Base-by-base conservation (phyloP, 805 yeast genomes). In the Isabelozyma pseudorhagii region DNA sequence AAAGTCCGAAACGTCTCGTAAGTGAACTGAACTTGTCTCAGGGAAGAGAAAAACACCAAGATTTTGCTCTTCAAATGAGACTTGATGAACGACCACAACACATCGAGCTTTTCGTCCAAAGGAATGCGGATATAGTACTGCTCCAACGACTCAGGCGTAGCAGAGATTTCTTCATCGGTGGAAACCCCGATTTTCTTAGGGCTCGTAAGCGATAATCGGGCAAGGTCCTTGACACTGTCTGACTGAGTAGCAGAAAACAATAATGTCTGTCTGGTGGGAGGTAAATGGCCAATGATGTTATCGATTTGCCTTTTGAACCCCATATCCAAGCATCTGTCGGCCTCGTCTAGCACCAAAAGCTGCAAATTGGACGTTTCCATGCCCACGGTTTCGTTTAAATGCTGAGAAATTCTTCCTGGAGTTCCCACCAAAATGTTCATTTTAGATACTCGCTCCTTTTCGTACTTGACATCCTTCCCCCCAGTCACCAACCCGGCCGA, bases 401-500 rank as follows among this genome's bases (percentile, higher is more conserved):
- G 97, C 63, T 91, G 97, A 43, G 92, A 73, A 15, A 91, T 69
- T 64, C 97, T 77, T 3, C 97, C 97, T 0, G 97, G 97, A 0
- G 97, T 91, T 11, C 96, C 94, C 31, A 91, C 86, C 48, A 91
- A 72, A 42, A 91, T 87, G 66, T 91, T 92, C 69, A 91, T 84
- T 56, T 80, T 79, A 0, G 85, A 79, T 7, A 91, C 81, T 63
- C 97, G 80, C 46, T 89, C 96, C 53, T 81, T 80, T 65, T 91
- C 97, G 57, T 78, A 87, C 51, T 81, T 80, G 29, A 87, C 87
- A 62, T 90, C 96, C 63, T 92, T 90, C 38, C 97, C 97, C 45
- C 97, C 97, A 59, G 92, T 91, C 9, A 92, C 93, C 51, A 91
- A 73, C 51, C 97, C 97, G 0, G 97, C 97, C 6, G 96, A 86